A percentile compares a stretch with the other conserved stretches of the same genome.
Conservation (phyloP, 2,329 filamentous ascomycete genomes). For the Beauveria caledonica region DNA sequence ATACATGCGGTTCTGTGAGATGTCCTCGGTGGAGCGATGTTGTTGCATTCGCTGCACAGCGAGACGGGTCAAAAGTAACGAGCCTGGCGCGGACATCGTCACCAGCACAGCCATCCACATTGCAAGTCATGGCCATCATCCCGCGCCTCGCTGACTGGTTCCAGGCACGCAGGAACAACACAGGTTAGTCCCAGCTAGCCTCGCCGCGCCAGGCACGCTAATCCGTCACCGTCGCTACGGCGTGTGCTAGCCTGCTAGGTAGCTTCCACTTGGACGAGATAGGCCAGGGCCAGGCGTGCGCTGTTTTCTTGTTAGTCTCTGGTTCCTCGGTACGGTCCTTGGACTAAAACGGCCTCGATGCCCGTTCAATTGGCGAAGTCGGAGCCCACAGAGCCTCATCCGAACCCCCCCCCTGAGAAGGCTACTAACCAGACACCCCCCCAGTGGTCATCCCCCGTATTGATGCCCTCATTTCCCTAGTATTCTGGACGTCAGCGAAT, state of each 20-base stretch:
- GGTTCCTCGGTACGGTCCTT: conserved; percentile 4
- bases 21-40: not conserved
- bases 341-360: conserved; percentile 4
- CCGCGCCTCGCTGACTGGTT: not conserved
- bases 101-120: not conserved
- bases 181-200: not conserved
- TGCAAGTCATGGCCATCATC: not conserved
- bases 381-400: conserved; percentile 7
- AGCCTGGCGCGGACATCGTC: not conserved
- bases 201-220: not conserved
- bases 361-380: conserved; percentile 2
- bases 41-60: not conserved
- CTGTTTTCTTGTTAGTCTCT: not conserved
- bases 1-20: not conserved
- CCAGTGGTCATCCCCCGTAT: not conserved
- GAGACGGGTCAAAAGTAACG: not conserved
- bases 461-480: not conserved
- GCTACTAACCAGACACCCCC: not conserved
- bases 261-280: too few species aligned
- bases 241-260: not conserved
- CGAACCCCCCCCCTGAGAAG: not conserved
- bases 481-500: not conserved
- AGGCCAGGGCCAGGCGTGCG: not conserved
- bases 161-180: not conserved
- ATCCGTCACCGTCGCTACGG: conserved; percentile 2